These are phyloP conservation scores for Podospora comata DNA, from an alignment of 495 filamentous ascomycete genomes.

Conservation along the genomic window DNA sequence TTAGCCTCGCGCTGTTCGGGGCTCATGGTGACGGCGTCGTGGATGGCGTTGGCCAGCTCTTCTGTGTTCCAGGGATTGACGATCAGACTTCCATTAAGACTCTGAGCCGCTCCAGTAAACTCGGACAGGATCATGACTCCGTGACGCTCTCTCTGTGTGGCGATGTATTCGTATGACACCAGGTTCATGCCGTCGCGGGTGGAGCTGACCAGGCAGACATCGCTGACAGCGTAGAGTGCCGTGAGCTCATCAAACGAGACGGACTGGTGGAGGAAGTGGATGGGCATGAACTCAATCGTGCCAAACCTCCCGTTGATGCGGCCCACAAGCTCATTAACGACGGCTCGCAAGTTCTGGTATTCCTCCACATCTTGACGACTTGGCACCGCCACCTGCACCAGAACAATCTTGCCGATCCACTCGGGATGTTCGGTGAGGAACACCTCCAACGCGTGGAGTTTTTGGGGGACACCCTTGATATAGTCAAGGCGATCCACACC, in stretches of 20 bases:
- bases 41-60: conserved; percentile 80
- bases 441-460: conserved; percentile 84
- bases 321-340: conserved; percentile 87
- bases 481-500: conserved; percentile 93
- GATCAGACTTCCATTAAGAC: conserved; percentile 77
- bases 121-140: conserved; percentile 91
- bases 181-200: conserved; percentile 98
- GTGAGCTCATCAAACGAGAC: conserved; percentile 88
- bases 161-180: conserved; percentile 94
- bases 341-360: conserved; percentile 85
- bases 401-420: conserved; percentile 83
- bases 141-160: conserved; percentile 76
- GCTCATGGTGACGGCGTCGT: conserved; percentile 78
- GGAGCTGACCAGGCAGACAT: conserved; percentile 85
- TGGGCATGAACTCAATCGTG: conserved; percentile 88
- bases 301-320: conserved; percentile 92
- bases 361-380: conserved; percentile 92
- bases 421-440: conserved; percentile 92
- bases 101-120: conserved; percentile 86
- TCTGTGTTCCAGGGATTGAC: conserved; percentile 92
- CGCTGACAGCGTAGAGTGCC: conserved; percentile 83
- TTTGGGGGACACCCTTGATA: conserved; percentile 95
- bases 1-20: conserved; percentile 79
- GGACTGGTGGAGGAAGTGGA: conserved; percentile 91
- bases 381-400: conserved; percentile 92